Base-by-base conservation (phyloP, 225 moss, liverwort and hornwort genomes). In the Ulota crispa region DNA sequence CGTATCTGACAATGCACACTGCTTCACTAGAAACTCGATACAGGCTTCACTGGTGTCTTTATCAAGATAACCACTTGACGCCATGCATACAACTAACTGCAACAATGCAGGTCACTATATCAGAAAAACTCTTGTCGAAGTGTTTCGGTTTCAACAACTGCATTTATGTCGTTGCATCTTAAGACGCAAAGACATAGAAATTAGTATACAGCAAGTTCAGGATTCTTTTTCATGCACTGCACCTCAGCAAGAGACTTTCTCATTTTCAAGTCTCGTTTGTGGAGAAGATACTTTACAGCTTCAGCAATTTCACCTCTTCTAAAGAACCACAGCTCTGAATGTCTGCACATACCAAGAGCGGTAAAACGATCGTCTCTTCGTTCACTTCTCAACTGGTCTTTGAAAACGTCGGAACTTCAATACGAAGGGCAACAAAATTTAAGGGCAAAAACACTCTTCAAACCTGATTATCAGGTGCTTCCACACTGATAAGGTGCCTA, bases 21-120 rank as follows among this genome's bases (percentile, higher is more conserved):
- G 97, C 80, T 95, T 93, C 79, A 95, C 95, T 79, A 97, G 82
- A 85, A 93, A 97, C 80, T 94, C 95, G 68, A 95, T 88, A 73
- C 85, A 94, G 14, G 85, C 80, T 89, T 94, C 94, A 80, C 94
- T 82, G 57, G 83, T 93, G 72, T 95, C 91, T 66, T 85, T 85
- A 64, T 91, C 92, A 53, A 87, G 74, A 74, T 87, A 94, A 66
- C 91, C 89, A 72, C 86, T 89, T 64, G 94, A 94, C 59, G 93
- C 94, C 91, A 97, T 92, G 55, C 92, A 81, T 70, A 97, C 89
- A 85, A 93, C 81, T 68, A 97, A 85, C 97, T 97, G 93, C 85
- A 89, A 85, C 56, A 43, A 66, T 47, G 75, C 32, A 63, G 61
- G 62, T 70, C 21, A 55, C 30, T 75, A 23, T 45, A n/a, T 39